These are phyloP conservation scores for Rhododendron kiyosumense DNA, from an alignment of 148 eudicot genomes.

Conservation along the genomic window DNA sequence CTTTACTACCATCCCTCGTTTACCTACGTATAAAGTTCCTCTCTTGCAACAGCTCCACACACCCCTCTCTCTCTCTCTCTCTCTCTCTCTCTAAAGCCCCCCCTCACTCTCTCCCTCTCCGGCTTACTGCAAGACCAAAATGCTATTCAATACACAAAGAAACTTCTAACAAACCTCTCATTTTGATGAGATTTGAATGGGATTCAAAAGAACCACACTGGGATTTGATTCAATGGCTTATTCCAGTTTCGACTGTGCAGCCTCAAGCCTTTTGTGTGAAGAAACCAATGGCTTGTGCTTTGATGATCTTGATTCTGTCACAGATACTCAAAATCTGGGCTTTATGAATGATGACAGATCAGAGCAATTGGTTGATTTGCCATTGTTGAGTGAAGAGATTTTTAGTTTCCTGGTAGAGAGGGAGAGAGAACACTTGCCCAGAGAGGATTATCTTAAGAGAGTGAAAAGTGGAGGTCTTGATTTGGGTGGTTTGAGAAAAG, in stretches of 20 bases:
- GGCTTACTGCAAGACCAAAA: neutral
- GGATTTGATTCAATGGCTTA: constrained; percentile 42
- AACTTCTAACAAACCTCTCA: constrained; percentile 8
- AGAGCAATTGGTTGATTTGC: constrained; percentile 24
- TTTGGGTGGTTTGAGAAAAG: constrained; percentile 38
- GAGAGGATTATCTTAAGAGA: constrained; percentile 57
- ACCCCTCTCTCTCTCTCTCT: constrained; percentile 8
- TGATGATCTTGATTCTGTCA: constrained; percentile 39
- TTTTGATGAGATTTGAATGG: constrained; percentile 26
- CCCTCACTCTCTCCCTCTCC: constrained; percentile 13
- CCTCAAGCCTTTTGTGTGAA: constrained; percentile 41
- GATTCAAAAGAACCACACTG: constrained; percentile 4
- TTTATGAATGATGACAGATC: constrained; percentile 21
- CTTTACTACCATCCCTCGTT: neutral
- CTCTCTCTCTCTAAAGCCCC: constrained; percentile 10
- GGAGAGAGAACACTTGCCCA: constrained; percentile 50
- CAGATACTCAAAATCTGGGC: constrained; percentile 17
- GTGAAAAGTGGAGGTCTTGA: constrained; percentile 56
- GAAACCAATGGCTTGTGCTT: constrained; percentile 45
- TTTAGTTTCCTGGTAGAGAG: constrained; percentile 46
- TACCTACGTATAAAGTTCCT: neutral
- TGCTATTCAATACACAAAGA: constrained; percentile 9
- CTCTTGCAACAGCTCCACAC: constrained; percentile 6
- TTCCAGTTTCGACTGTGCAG: constrained; percentile 27
- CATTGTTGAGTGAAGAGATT: constrained; percentile 45